Percentiles rank a stretch among this genome's conserved stretches.
These are phyloP conservation scores for Sherardia arvensis DNA, from an alignment of 257 asterid species.

Conservation along the genomic window DNA sequence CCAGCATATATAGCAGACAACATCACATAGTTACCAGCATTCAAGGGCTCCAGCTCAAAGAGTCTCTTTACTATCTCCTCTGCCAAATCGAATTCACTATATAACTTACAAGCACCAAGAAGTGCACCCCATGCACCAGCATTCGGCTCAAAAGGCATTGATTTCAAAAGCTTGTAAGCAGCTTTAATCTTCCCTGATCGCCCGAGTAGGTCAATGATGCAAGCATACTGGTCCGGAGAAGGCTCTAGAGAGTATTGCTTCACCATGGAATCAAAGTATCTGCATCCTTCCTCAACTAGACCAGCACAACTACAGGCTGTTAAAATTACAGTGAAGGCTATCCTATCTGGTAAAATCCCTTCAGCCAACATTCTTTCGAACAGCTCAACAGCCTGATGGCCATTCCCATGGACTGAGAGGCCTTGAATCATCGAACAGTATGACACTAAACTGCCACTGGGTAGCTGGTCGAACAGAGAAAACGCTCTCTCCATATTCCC, in stretches of 20 bases:
- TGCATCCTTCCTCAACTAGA: conserved; percentile 56
- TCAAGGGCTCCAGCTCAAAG: conserved; percentile 58
- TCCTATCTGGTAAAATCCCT: conserved; percentile 56
- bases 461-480: neutral
- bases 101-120: conserved; percentile 59
- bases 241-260: conserved; percentile 33
- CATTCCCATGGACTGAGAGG: conserved; percentile 44
- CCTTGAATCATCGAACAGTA: conserved; percentile 68
- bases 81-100: conserved; percentile 45
- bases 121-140: conserved; percentile 91
- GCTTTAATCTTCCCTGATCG: conserved; percentile 57
- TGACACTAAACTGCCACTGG: neutral
- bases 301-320: conserved; percentile 52
- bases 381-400: conserved; percentile 39
- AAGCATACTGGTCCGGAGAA: conserved; percentile 68
- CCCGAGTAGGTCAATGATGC: conserved; percentile 66
- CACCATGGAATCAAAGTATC: conserved; percentile 39
- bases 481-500: conserved; percentile 61
- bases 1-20: conserved; percentile 68
- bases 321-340: conserved; percentile 15
- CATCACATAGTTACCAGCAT: conserved; percentile 52
- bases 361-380: conserved; percentile 56
- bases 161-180: conserved; percentile 59
- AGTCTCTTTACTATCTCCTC: conserved; percentile 43
- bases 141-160: conserved; percentile 46